phyloP scores from a whole-genome alignment of 202 grass and related monocot genomes.

The Zoysia matrella region DNA sequence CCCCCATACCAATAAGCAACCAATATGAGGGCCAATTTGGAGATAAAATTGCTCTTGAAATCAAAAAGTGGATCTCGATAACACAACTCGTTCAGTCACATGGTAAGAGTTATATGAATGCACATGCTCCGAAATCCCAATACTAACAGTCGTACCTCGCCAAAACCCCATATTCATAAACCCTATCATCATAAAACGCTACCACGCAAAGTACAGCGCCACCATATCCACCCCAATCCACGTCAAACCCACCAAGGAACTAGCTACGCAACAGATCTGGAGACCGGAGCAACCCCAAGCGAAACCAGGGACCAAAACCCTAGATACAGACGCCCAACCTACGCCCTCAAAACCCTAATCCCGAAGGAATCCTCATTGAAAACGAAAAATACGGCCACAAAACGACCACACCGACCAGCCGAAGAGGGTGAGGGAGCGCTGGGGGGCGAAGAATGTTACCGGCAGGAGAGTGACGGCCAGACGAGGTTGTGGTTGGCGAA shows the following conservation, averaged over 20 bases:
- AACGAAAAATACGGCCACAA: background rate
- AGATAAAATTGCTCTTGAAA: background rate
- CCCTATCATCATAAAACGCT: slow-evolving; percentile 33
- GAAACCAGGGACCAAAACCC: slow-evolving; percentile 49
- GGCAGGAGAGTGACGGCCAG: slow-evolving; percentile 90
- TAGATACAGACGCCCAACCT: slow-evolving; percentile 18
- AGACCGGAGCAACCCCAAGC: slow-evolving; percentile 11
- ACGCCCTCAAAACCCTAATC: slow-evolving; percentile 41
- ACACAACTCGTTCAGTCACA: background rate
- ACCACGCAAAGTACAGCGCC: background rate
- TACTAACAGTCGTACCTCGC: slow-evolving; percentile 17
- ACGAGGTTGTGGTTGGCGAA: too few relatives aligned
- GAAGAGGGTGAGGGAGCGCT: background rate
- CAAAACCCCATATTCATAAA: slow-evolving; percentile 43
- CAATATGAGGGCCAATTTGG: background rate
- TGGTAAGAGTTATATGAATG: slow-evolving; percentile 4
- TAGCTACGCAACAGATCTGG: slow-evolving; percentile 34
- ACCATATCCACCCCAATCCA: background rate
- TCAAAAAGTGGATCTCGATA: background rate
- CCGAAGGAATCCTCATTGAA: slow-evolving; percentile 14
- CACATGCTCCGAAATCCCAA: slow-evolving; percentile 6
- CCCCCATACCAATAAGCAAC: background rate
- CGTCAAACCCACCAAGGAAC: slow-evolving; percentile 19
- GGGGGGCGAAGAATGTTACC: slow-evolving; percentile 41
- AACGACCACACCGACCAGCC: background rate